Evolutionary conservation across 1,284 basidiomycete species (phyloP), one percentile per base, ranked within the genome.

Genomic region (Boletus chippewaensis): DNA sequence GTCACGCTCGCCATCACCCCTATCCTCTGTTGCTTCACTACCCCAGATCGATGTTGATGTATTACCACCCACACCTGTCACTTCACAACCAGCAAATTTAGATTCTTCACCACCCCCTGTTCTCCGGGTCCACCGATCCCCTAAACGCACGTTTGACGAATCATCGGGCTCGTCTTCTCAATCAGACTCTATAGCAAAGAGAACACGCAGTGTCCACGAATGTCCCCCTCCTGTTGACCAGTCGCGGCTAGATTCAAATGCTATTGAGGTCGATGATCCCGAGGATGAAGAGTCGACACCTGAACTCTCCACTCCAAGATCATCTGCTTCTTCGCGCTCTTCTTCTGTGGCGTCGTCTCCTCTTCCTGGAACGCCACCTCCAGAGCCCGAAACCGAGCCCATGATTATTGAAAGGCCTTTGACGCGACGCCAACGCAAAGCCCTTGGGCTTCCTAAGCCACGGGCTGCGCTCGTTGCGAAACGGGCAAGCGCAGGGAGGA

Each of bases 81-180:
- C 45, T 22, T 28, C 59, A 36, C 53, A 54, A 36, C 53, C 60
- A 20, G 36, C 26, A 39, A 50, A 49, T 49, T 46, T 49, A 50
- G 53, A 52, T 58, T 60, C 58, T 63, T 70, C 57, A 61, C 57
- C 57, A 60, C 60, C 54, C 59, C 56, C 59, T 64, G 55, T 57
- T 62, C 56, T 61, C 29, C 66, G 73, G 43, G 55, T 67, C 56
- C 69, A 73, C 52, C 65, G 66, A 40, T 81, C 80, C 11, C 84
- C 84, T 24, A 87, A 87, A 66, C 76, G 84, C 32, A 75, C 81
- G 0, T 83, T 85, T 58, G 82, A 84, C 57, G 81, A 84, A 57
- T 78, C 79, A 0, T 77, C 76, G 0, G 75, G 72, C 2, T 70
- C 71, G 13, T 72, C 72, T 5, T 72, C 72, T 4, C 60, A 74